Conservation (phyloP, 2,329 filamentous ascomycete genomes). For the Annulohypoxylon truncatum region DNA sequence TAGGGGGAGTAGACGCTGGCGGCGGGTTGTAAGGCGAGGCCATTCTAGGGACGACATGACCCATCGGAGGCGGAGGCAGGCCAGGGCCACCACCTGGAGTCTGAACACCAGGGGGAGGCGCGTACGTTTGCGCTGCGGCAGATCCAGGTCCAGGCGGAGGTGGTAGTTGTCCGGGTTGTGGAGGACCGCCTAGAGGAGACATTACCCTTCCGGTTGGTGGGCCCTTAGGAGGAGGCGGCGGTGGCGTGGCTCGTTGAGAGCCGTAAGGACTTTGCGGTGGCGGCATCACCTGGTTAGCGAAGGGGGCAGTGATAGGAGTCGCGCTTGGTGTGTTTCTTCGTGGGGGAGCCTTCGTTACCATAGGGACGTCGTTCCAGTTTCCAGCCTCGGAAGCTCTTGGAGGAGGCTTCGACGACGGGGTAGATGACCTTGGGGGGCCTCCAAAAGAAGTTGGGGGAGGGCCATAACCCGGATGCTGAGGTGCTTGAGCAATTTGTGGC, state of each 20-base stretch:
- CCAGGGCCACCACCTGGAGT: constrained; percentile 46
- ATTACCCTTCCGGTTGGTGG: constrained; percentile 75
- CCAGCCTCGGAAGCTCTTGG: constrained; percentile 77
- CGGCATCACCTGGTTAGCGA: constrained; percentile 74
- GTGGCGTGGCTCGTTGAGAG: constrained; percentile 72
- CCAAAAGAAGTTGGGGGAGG: constrained; percentile 55
- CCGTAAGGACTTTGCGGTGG: constrained; percentile 69
- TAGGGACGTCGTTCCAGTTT: constrained; percentile 95
- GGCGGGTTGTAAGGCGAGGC: constrained; percentile 89
- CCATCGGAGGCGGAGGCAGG: constrained; percentile 58
- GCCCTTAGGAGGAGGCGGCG: constrained; percentile 87
- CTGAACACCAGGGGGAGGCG: constrained; percentile 65
- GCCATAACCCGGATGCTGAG: constrained; percentile 42
- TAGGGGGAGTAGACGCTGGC: constrained; percentile 74
- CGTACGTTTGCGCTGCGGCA: constrained; percentile 71
- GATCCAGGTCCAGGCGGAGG: constrained; percentile 65
- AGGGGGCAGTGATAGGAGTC: constrained; percentile 78
- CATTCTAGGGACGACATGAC: constrained; percentile 70
- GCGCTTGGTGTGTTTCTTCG: constrained; percentile 80
- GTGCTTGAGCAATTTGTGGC: constrained; percentile 43
- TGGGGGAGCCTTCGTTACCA: constrained; percentile 79
- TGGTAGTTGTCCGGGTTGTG: constrained; percentile 58
- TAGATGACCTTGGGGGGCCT: constrained; percentile 73
- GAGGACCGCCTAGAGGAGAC: constrained; percentile 74
- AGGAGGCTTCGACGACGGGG: constrained; percentile 74